These are phyloP conservation scores for Diaporthe australafricana DNA, from an alignment of 2,329 filamentous ascomycete genomes.

Conservation along the genomic window DNA sequence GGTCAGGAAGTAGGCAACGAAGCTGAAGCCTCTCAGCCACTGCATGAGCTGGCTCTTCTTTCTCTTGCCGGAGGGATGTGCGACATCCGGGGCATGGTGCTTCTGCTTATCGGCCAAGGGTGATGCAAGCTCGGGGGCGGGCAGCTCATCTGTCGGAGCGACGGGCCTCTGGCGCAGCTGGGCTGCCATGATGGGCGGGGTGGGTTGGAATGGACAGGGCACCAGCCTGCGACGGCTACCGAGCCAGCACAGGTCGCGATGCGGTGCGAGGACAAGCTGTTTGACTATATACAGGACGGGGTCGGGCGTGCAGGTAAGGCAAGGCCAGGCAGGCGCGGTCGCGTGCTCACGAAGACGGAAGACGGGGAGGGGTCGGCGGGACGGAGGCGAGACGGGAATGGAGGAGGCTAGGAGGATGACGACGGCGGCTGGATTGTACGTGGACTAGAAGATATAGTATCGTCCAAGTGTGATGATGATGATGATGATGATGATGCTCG, in stretches of 20 bases:
- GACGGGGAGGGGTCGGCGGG: background rate
- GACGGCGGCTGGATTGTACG: background rate
- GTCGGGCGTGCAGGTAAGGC: background rate
- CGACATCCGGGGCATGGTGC: constrained; percentile 37
- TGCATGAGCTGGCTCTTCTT: constrained; percentile 64
- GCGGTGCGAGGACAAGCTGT: background rate
- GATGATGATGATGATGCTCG: background rate
- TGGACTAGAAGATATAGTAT: background rate
- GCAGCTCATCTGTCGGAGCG: constrained; percentile 35
- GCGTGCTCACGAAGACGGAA: background rate
- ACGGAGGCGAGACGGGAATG: background rate
- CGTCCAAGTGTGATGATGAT: background rate
- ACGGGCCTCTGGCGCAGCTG: constrained; percentile 51
- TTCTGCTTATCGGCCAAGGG: constrained; percentile 31
- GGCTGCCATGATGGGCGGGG: constrained; percentile 46
- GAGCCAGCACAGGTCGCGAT: background rate
- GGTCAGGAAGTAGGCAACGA: constrained; percentile 63
- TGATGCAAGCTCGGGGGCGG: constrained; percentile 43
- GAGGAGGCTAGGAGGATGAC: background rate
- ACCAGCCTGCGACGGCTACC: background rate
- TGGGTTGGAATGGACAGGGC: background rate
- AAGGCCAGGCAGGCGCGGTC: background rate
- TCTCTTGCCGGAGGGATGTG: constrained; percentile 67
- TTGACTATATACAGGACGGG: background rate
- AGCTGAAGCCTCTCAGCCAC: constrained; percentile 62